These are phyloP conservation scores for Mucor saturninus DNA, from an alignment of 371 early-diverging fungal species.

Conservation along the genomic window DNA sequence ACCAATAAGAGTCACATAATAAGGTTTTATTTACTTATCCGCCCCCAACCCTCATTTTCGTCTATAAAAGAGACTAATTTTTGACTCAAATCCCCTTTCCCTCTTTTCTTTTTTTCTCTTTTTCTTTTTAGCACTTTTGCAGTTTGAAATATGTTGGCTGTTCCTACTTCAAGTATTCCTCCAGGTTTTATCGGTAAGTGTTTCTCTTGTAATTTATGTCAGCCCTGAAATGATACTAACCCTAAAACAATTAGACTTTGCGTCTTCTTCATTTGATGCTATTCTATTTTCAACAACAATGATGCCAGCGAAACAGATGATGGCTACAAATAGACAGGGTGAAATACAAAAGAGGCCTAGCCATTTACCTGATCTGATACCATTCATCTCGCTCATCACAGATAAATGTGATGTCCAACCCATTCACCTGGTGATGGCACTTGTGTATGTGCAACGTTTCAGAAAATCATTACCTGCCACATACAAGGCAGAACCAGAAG, in stretches of 20 bases:
- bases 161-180: slow-evolving; percentile 39
- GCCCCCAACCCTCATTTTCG: neutral
- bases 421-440: slow-evolving; percentile 50
- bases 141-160: slow-evolving; percentile 30
- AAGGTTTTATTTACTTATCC: no score
- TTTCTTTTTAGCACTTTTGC: slow-evolving; percentile 36
- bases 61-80: slow-evolving; percentile 5
- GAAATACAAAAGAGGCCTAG: slow-evolving; percentile 32
- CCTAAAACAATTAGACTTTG: slow-evolving; percentile 38
- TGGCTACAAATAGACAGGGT: neutral
- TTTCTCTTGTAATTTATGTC: neutral
- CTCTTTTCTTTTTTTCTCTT: slow-evolving; percentile 37
- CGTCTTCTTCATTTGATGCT: slow-evolving; percentile 55
- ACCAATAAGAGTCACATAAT: no score
- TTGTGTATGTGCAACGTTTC: slow-evolving; percentile 56
- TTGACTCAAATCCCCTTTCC: neutral
- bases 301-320: no score
- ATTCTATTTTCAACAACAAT: slow-evolving; percentile 37
- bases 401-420: slow-evolving; percentile 53
- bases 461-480: slow-evolving; percentile 42
- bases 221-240: slow-evolving; percentile 6
- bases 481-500: slow-evolving; percentile 52
- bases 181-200: slow-evolving; percentile 52
- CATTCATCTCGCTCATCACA: slow-evolving; percentile 51
- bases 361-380: slow-evolving; percentile 50